Conservation (phyloP, 805 yeast genomes). For the Kluyveromyces siamensis region DNA sequence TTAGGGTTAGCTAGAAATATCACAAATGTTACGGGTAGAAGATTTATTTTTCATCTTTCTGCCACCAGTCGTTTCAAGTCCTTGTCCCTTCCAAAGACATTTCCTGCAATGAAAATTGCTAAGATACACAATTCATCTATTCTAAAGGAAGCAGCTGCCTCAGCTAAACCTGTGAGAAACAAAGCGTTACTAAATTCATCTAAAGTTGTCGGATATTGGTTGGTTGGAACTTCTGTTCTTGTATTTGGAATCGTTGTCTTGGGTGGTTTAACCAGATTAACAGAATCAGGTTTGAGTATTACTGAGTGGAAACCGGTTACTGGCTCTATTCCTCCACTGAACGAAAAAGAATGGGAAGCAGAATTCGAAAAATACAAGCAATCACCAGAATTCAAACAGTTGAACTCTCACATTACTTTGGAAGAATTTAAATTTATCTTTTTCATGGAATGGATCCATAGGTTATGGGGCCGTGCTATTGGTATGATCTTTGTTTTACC, state of each 20-base stretch:
- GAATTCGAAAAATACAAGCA: conserved; percentile 75
- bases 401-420: conserved; percentile 72
- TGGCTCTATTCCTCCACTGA: conserved; percentile 85
- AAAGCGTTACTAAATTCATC: conserved; percentile 39
- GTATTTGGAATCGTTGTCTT: conserved; percentile 94
- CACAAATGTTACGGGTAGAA: not conserved
- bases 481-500: conserved; percentile 81
- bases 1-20: not conserved
- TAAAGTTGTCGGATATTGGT: conserved; percentile 73
- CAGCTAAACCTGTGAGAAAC: conserved; percentile 13
- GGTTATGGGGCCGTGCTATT: conserved; percentile 85
- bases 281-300: conserved; percentile 92
- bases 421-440: conserved; percentile 93
- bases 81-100: not conserved
- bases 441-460: conserved; percentile 96
- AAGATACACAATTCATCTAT: conserved; percentile 7
- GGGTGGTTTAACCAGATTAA: conserved; percentile 91
- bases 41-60: not conserved
- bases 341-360: conserved; percentile 70
- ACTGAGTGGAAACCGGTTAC: conserved; percentile 99
- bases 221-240: conserved; percentile 75
- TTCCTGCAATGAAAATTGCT: not conserved
- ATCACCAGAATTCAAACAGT: conserved; percentile 84
- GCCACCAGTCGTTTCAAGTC: not conserved
- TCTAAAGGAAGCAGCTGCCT: conserved; percentile 8